Conservation (phyloP, 331 rosid species). For the Rhamnella rubrinervis region DNA sequence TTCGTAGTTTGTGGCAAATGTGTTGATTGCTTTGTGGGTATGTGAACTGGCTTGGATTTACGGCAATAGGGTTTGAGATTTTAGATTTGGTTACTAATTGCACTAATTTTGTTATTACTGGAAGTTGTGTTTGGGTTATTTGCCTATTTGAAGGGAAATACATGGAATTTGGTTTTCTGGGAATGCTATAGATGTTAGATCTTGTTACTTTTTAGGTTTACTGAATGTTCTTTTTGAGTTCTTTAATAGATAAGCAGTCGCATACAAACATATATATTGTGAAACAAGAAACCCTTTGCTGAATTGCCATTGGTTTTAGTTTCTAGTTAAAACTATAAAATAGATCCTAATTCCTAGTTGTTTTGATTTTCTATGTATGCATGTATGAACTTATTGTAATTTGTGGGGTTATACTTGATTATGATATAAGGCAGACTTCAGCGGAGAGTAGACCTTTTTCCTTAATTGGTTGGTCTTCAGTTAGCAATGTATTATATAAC, state of each 20-base stretch:
- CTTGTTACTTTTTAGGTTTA: constrained; percentile 5
- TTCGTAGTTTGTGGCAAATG: neutral
- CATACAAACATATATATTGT: neutral
- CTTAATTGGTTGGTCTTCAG: neutral
- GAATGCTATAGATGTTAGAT: neutral
- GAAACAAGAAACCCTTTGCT: neutral
- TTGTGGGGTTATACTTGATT: no score
- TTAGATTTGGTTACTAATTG: neutral
- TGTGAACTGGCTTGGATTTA: neutral
- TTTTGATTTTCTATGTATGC: neutral
- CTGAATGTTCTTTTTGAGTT: neutral
- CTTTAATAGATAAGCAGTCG: neutral
- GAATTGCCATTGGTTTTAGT: neutral
- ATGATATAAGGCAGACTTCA: neutral
- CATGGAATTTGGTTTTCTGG: constrained; percentile 18
- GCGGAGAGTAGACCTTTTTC: neutral
- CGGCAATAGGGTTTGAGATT: neutral
- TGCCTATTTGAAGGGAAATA: neutral
- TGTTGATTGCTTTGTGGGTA: neutral
- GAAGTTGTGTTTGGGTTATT: neutral
- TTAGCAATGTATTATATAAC: neutral
- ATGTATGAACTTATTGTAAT: no score
- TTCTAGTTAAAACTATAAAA: neutral
- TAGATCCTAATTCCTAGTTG: no score
- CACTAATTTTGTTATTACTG: neutral